Conservation (phyloP, 352 stramenopile genomes). For the Pythium rishiriense region DNA sequence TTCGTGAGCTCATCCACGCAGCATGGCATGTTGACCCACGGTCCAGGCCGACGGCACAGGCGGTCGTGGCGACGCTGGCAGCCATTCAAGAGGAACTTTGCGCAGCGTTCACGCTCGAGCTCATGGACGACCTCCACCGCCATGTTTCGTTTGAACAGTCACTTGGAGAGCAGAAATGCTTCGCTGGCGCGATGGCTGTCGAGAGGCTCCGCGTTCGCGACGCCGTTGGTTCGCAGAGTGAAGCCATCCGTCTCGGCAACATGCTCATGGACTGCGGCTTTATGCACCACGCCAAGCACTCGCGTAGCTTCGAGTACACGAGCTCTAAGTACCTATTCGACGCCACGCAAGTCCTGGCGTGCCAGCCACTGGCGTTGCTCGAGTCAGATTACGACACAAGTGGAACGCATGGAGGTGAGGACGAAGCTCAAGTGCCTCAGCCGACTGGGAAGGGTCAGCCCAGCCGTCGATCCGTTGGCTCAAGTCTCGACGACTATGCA, state of each 20-base stretch:
- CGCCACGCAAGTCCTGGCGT: slow-evolving; percentile 27
- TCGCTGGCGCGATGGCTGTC: slow-evolving; percentile 28
- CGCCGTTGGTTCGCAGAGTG: slow-evolving; percentile 6
- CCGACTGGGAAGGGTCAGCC: background rate
- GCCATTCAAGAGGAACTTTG: slow-evolving; percentile 65
- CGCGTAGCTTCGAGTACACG: slow-evolving; percentile 19
- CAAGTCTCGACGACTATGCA: background rate
- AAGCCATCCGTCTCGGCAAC: slow-evolving; percentile 35
- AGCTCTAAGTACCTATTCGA: slow-evolving; percentile 32
- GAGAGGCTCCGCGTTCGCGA: slow-evolving; percentile 12
- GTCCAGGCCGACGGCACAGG: slow-evolving; percentile 43
- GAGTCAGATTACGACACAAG: slow-evolving; percentile 2
- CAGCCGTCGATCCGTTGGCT: background rate
- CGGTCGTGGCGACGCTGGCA: slow-evolving; percentile 53
- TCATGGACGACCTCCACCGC: slow-evolving; percentile 42
- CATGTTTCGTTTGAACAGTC: background rate
- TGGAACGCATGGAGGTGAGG: background rate
- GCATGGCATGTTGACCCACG: slow-evolving; percentile 55
- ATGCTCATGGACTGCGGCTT: slow-evolving; percentile 37
- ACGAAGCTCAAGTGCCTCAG: too few species aligned
- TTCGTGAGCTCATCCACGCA: slow-evolving; percentile 56
- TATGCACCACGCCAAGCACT: slow-evolving; percentile 38
- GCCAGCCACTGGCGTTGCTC: slow-evolving; percentile 21
- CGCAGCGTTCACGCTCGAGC: slow-evolving; percentile 39
- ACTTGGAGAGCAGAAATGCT: background rate